Evolutionary conservation across 1,284 basidiomycete genomes (phyloP).

Genomic region (Puccinia polysora): DNA sequence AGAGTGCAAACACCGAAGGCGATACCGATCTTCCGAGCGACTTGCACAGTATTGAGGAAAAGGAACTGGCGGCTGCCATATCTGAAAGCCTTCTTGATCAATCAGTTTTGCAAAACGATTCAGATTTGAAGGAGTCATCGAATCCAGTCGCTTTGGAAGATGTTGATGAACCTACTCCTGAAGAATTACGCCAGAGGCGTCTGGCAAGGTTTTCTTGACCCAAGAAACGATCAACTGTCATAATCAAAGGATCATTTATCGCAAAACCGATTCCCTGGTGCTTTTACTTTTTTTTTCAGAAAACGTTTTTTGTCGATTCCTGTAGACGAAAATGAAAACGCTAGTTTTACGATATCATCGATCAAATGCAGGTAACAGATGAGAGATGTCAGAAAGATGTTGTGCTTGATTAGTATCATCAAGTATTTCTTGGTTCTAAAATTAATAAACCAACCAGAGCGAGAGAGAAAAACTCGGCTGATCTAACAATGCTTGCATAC

Average conservation of each 20-base stretch:
- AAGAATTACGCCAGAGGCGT: slow-evolving; percentile 27
- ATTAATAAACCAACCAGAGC: no score
- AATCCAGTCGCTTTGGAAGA: neutral
- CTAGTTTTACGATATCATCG: no score
- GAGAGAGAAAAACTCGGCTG: no score
- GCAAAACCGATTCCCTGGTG: no score
- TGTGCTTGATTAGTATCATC: no score
- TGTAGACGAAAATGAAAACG: no score
- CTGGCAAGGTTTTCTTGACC: slow-evolving; percentile 31
- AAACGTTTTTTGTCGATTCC: neutral
- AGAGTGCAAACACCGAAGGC: neutral
- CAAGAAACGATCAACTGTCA: no score
- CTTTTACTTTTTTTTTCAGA: neutral
- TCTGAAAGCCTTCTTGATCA: slow-evolving; percentile 18
- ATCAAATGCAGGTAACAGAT: no score
- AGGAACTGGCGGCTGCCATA: slow-evolving; percentile 25
- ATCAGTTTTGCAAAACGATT: neutral
- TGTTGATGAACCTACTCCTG: slow-evolving; percentile 36
- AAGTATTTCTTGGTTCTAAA: no score
- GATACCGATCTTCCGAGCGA: neutral
- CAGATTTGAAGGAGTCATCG: neutral
- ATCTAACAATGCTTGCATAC: no score
- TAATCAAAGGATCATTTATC: no score
- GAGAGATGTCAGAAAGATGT: no score
- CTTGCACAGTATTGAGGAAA: slow-evolving; percentile 6